These are phyloP conservation scores for Didymella exigua DNA, from an alignment of 2,329 filamentous ascomycete species.

Conservation along the genomic window DNA sequence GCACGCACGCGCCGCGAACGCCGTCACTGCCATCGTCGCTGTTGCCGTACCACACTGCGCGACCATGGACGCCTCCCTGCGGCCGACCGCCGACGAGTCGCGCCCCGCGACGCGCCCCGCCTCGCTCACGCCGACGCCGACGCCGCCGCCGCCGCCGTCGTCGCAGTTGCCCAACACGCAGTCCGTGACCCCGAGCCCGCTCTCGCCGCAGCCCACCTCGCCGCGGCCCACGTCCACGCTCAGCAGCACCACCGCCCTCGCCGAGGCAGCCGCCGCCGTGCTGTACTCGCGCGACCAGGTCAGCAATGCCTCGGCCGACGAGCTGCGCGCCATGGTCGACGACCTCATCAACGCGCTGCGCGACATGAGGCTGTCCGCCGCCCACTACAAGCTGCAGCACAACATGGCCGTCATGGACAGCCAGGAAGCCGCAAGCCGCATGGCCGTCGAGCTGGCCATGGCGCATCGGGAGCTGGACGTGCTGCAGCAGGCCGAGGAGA, in stretches of 20 bases:
- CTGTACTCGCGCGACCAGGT: slow-evolving; percentile 59
- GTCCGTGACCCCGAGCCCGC: slow-evolving; percentile 57
- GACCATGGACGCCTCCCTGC: slow-evolving; percentile 30
- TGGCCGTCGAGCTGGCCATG: slow-evolving; percentile 90
- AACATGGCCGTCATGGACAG: slow-evolving; percentile 84
- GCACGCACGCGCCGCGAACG: slow-evolving; percentile 20
- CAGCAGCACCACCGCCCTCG: slow-evolving; percentile 34
- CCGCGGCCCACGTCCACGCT: slow-evolving; percentile 53
- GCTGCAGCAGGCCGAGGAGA: slow-evolving; percentile 74
- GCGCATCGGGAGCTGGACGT: slow-evolving; percentile 87
- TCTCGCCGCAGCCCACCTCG: slow-evolving; percentile 55
- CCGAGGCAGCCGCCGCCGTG: slow-evolving; percentile 45
- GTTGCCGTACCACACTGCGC: neutral
- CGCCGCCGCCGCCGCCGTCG: slow-evolving; percentile 62
- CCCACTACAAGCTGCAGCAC: slow-evolving; percentile 90
- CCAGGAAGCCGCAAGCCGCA: slow-evolving; percentile 81
- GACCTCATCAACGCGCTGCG: slow-evolving; percentile 60
- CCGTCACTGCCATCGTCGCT: slow-evolving; percentile 11
- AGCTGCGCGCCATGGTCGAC: slow-evolving; percentile 61
- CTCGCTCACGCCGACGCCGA: slow-evolving; percentile 61
- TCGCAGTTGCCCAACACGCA: slow-evolving; percentile 58
- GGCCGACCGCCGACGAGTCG: slow-evolving; percentile 41
- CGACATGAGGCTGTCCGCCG: slow-evolving; percentile 79
- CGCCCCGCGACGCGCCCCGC: slow-evolving; percentile 40
- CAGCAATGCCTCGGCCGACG: slow-evolving; percentile 56